Percentiles rank a stretch among this genome's conserved stretches.
phyloP scores from a whole-genome alignment of 2,329 filamentous ascomycete genomes.

The Ophiostoma angusticollis region DNA sequence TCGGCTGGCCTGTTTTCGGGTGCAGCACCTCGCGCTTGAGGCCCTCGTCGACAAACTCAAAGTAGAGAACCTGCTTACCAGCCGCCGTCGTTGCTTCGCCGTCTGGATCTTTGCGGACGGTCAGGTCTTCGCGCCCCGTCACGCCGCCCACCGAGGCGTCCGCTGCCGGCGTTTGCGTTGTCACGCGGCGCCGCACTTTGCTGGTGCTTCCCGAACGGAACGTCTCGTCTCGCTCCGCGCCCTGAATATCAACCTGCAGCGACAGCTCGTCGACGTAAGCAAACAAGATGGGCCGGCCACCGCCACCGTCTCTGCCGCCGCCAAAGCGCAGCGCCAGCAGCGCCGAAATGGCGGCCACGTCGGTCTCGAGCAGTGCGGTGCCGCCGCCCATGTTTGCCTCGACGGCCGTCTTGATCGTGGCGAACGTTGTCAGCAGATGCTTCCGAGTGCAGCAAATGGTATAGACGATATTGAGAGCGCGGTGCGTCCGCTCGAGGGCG shows the following conservation, averaged over 20 bases:
- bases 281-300: slow-evolving; percentile 69
- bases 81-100: slow-evolving; percentile 17
- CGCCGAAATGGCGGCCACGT: slow-evolving; percentile 71
- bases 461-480: slow-evolving; percentile 80
- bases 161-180: slow-evolving; percentile 33
- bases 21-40: slow-evolving; percentile 66
- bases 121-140: slow-evolving; percentile 34
- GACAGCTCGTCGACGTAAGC: slow-evolving; percentile 74
- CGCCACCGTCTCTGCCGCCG: slow-evolving; percentile 24
- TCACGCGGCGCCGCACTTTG: slow-evolving; percentile 26
- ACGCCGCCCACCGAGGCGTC: slow-evolving; percentile 45
- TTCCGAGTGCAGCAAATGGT: slow-evolving; percentile 93
- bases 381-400: slow-evolving; percentile 75
- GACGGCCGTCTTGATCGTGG: slow-evolving; percentile 73
- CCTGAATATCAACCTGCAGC: slow-evolving; percentile 67
- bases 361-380: slow-evolving; percentile 54
- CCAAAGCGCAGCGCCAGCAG: slow-evolving; percentile 9
- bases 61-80: slow-evolving; percentile 60
- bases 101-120: slow-evolving; percentile 9
- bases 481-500: slow-evolving; percentile 60
- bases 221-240: slow-evolving; percentile 50
- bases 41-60: slow-evolving; percentile 88
- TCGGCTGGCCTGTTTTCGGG: slow-evolving; percentile 60
- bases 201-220: slow-evolving; percentile 45
- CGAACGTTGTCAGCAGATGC: slow-evolving; percentile 81